These are phyloP conservation scores for Millerozyma miso DNA, from an alignment of 805 yeast species.

Conservation along the genomic window DNA sequence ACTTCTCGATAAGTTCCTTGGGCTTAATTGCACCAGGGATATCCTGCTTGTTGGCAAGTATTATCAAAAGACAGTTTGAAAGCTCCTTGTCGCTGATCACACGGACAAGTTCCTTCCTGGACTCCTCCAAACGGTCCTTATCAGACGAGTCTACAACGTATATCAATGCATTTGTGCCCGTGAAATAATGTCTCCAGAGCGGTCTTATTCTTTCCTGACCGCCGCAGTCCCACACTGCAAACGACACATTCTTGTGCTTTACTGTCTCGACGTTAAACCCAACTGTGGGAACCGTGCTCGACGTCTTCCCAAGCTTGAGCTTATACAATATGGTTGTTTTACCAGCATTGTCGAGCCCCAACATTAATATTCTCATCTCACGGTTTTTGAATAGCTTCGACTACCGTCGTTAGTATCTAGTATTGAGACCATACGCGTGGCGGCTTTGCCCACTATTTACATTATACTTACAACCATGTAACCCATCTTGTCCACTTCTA, in stretches of 20 bases:
- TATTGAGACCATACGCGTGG: background rate
- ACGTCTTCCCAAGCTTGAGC: constrained; percentile 68
- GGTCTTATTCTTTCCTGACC: constrained; percentile 92
- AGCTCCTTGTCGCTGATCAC: constrained; percentile 82
- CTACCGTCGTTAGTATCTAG: constrained; percentile 16
- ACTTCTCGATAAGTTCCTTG: constrained; percentile 69
- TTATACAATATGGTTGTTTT: constrained; percentile 85
- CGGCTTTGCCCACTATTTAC: background rate
- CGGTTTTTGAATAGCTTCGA: constrained; percentile 63
- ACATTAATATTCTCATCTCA: constrained; percentile 93
- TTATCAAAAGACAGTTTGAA: constrained; percentile 71
- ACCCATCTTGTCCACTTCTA: background rate
- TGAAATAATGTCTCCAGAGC: constrained; percentile 91
- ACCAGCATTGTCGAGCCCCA: constrained; percentile 91
- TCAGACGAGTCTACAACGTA: constrained; percentile 88
- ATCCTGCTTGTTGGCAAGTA: constrained; percentile 89
- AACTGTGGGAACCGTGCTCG: constrained; percentile 84
- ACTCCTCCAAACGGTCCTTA: constrained; percentile 64
- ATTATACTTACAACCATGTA: background rate
- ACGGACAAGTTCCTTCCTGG: constrained; percentile 70
- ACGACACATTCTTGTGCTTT: constrained; percentile 72
- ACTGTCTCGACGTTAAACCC: constrained; percentile 92
- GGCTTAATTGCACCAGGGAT: constrained; percentile 68
- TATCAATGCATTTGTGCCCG: constrained; percentile 87
- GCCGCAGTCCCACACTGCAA: constrained; percentile 94